Evolutionary conservation across 2,329 filamentous ascomycete genomes (phyloP).

Genomic region (Knufia petricola): DNA sequence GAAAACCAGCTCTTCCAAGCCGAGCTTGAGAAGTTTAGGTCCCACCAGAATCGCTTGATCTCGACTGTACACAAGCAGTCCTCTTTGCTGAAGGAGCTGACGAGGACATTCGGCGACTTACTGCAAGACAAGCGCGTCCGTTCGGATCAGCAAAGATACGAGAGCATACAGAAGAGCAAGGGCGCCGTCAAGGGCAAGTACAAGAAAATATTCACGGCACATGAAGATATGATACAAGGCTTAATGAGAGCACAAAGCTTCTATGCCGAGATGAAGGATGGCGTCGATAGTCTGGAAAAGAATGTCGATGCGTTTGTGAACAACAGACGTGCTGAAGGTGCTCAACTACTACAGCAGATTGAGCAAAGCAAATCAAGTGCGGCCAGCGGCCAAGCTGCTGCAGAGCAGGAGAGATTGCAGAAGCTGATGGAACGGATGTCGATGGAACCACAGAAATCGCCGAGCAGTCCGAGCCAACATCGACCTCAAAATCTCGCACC

Average conservation of each 20-base stretch:
- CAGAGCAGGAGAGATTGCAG: constrained; percentile 75
- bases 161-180: constrained; percentile 72
- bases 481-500: constrained; percentile 28
- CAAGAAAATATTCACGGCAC: constrained; percentile 84
- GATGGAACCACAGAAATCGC: constrained; percentile 52
- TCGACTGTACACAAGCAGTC: constrained; percentile 95
- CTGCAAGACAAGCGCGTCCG: constrained; percentile 90
- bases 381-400: constrained; percentile 55
- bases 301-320: constrained; percentile 97
- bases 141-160: constrained; percentile 91
- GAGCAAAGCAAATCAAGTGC: constrained; percentile 64
- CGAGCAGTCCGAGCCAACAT: constrained; percentile 37
- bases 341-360: constrained; percentile 79
- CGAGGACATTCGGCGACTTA: constrained; percentile 72
- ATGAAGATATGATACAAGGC: constrained; percentile 78
- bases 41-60: constrained; percentile 80
- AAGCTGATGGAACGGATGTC: constrained; percentile 94
- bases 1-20: constrained; percentile 88
- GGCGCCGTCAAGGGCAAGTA: constrained; percentile 76
- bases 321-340: constrained; percentile 83
- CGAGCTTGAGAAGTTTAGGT: constrained; percentile 93
- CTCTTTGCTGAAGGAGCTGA: constrained; percentile 88
- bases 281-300: constrained; percentile 80
- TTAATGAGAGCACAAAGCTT: constrained; percentile 81
- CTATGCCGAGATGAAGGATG: constrained; percentile 93